phyloP scores from a whole-genome alignment of 352 stramenopile genomes.

The Blastocystis sp. region DNA sequence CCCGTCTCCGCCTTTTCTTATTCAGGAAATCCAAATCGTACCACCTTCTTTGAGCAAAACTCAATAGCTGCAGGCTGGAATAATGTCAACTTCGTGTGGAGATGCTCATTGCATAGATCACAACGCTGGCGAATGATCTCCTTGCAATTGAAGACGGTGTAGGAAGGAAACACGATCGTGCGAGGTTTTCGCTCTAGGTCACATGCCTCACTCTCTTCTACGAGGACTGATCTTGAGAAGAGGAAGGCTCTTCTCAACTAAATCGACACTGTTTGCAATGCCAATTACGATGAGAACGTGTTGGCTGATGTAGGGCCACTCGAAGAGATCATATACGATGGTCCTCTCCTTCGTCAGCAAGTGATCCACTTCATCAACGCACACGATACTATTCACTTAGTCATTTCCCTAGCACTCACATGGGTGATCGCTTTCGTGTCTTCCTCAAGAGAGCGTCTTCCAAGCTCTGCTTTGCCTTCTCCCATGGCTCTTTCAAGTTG shows the following conservation, averaged over 20 bases:
- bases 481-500: constrained; percentile 6
- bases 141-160: not conserved
- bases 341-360: constrained; percentile 24
- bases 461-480: constrained; percentile 13
- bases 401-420: not conserved
- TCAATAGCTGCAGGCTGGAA: not conserved
- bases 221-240: not conserved
- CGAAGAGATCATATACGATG: constrained; percentile 50
- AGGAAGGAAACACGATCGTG: constrained; percentile 28
- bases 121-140: not conserved
- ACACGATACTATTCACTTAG: not conserved
- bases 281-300: constrained; percentile 28
- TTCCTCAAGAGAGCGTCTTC: not conserved
- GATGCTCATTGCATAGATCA: not conserved
- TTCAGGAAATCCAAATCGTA: not conserved
- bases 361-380: constrained; percentile 28
- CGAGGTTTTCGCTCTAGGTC: not conserved
- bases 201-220: not conserved
- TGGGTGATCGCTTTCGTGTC: not conserved
- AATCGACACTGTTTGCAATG: constrained; percentile 43
- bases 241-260: constrained; percentile 4
- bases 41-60: constrained; percentile 15
- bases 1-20: constrained; percentile 7
- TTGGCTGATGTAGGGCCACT: constrained; percentile 3
- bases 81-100: not conserved